Evolutionary conservation across 176 grass and related monocot genomes (phyloP).

Genomic region (Eleusine coracana): DNA sequence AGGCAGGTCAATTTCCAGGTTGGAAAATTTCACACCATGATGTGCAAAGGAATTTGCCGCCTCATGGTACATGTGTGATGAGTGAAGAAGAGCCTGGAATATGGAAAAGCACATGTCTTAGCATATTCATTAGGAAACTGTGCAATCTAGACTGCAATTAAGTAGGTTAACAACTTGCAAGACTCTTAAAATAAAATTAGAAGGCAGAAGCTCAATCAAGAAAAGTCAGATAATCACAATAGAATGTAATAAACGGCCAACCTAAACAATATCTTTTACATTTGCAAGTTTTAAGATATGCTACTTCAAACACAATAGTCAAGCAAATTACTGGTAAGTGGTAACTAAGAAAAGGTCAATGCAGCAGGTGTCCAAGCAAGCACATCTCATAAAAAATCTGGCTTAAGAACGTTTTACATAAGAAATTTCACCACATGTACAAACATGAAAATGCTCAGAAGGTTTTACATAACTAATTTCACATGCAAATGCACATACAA

Average conservation of each 20-base stretch:
- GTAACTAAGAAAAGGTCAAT: slow-evolving; percentile 7
- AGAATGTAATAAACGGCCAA: background rate
- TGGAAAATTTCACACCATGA: slow-evolving; percentile 77
- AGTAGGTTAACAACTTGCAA: background rate
- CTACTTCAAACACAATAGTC: slow-evolving; percentile 10
- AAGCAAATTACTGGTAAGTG: background rate
- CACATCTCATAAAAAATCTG: background rate
- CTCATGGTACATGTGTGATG: slow-evolving; percentile 90
- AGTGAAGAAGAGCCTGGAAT: slow-evolving; percentile 76
- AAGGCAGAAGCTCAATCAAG: background rate
- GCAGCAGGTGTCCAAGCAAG: background rate
- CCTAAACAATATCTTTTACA: background rate
- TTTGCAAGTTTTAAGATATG: slow-evolving; percentile 15
- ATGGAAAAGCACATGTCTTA: slow-evolving; percentile 3
- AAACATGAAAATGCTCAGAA: too few relatives aligned
- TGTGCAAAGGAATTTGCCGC: slow-evolving; percentile 67
- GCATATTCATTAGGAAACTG: background rate
- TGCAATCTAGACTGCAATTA: background rate
- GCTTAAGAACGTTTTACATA: background rate
- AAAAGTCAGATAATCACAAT: background rate
- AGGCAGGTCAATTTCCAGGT: slow-evolving; percentile 70
- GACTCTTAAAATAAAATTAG: background rate
- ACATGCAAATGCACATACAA: background rate
- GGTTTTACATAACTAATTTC: background rate
- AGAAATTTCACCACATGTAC: too few relatives aligned